Evolutionary conservation across 345 rosid genomes (phyloP).

Genomic region (Eucalyptus brandiana): DNA sequence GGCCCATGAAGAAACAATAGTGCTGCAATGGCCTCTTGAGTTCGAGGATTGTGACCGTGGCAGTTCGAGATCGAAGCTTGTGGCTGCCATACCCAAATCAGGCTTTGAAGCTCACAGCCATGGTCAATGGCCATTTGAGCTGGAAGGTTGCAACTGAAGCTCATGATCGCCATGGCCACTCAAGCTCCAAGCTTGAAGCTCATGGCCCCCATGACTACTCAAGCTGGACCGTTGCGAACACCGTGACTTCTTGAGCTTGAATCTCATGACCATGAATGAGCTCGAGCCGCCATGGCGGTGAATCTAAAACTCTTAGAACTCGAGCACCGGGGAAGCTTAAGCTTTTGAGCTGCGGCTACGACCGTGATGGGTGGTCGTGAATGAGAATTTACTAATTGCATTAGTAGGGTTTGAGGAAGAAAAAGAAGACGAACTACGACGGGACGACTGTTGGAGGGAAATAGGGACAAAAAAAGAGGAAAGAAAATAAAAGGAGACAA

Average conservation of each 20-base stretch:
- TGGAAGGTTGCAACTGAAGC: background rate
- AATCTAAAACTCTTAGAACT: background rate
- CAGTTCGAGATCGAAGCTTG: background rate
- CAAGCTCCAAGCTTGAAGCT: background rate
- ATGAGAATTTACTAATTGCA: background rate
- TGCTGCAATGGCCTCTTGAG: background rate
- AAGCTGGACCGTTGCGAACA: accelerated
- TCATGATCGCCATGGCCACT: background rate
- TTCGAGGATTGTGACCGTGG: background rate
- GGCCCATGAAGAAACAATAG: background rate
- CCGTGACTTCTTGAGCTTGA: background rate
- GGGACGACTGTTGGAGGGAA: background rate
- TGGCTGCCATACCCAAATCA: background rate
- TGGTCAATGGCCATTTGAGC: background rate
- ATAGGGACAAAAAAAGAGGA: background rate
- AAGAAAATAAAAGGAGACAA: background rate
- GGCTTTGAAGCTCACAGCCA: background rate
- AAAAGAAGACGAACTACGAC: background rate
- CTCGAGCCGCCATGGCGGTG: background rate
- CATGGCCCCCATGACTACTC: background rate
- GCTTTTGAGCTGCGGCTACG: background rate
- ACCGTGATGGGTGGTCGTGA: background rate
- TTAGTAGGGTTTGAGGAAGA: background rate
- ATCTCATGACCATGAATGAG: background rate
- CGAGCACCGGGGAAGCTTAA: background rate